These are phyloP conservation scores for Alternaria metachromatica DNA, from an alignment of 2,329 filamentous ascomycete genomes.

Conservation along the genomic window DNA sequence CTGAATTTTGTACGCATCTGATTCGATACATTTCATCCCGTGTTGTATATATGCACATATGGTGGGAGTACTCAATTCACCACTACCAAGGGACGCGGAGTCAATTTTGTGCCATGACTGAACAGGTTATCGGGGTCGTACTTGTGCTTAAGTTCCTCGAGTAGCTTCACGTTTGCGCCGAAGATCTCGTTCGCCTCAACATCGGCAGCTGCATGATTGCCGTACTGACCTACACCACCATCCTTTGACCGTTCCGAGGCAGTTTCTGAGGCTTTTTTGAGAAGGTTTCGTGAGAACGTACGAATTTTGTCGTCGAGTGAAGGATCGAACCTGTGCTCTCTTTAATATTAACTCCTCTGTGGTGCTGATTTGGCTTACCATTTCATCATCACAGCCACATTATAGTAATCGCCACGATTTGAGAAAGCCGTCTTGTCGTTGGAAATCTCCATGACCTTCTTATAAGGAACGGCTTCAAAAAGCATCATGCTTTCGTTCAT, in stretches of 20 bases:
- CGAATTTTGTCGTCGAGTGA: conserved; percentile 33
- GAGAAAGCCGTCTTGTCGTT: conserved; percentile 36
- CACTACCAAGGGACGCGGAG: conserved; percentile 26
- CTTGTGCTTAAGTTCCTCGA: conserved; percentile 43
- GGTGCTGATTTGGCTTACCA: conserved; percentile 28
- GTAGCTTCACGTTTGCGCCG: conserved; percentile 40
- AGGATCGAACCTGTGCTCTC: conserved; percentile 30
- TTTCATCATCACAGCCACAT: conserved; percentile 41
- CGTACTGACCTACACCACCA: conserved; percentile 40
- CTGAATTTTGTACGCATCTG: background rate
- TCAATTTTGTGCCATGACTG: conserved; percentile 33
- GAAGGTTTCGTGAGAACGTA: conserved; percentile 30
- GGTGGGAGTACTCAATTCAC: conserved; percentile 19
- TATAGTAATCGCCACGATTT: conserved; percentile 44
- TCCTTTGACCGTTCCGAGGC: conserved; percentile 26
- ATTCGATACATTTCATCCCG: background rate
- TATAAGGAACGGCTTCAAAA: conserved; percentile 39
- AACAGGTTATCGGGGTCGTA: conserved; percentile 47
- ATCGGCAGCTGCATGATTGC: conserved; percentile 39
- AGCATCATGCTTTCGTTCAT: conserved; percentile 38
- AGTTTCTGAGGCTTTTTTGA: conserved; percentile 34
- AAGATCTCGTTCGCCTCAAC: conserved; percentile 39
- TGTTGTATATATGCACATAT: background rate
- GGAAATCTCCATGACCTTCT: conserved; percentile 28
- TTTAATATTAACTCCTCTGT: background rate